Percentiles rank a stretch among this genome's conserved stretches.
phyloP scores from a whole-genome alignment of 139 green algal species.

The Zygnema cylindricum region DNA sequence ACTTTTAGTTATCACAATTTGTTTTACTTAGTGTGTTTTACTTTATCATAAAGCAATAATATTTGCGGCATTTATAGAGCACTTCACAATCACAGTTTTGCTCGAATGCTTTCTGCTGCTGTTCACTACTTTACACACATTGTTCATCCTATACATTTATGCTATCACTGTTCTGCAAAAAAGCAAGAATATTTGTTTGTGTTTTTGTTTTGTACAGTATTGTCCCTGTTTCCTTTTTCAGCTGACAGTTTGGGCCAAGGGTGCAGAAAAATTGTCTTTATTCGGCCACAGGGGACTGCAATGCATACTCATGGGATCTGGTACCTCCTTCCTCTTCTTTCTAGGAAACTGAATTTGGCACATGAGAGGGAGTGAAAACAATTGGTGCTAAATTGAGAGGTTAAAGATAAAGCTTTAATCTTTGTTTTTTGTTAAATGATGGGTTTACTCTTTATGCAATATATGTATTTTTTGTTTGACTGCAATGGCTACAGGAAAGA shows the following conservation, averaged over 20 bases:
- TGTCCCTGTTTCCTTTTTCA: not conserved
- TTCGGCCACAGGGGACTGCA: not conserved
- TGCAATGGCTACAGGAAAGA: too few relatives aligned
- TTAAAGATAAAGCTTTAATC: too few relatives aligned
- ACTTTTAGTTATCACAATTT: too few relatives aligned
- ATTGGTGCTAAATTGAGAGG: too few relatives aligned
- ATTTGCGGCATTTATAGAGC: too few relatives aligned
- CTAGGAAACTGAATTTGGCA: too few relatives aligned
- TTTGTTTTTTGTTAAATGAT: too few relatives aligned
- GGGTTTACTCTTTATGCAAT: too few relatives aligned
- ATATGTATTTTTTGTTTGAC: too few relatives aligned
- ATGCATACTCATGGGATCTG: constrained; percentile 18
- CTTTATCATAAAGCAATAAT: too few relatives aligned
- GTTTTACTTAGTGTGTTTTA: too few relatives aligned
- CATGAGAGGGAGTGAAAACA: too few relatives aligned
- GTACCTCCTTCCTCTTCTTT: not conserved
- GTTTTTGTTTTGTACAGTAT: not conserved
- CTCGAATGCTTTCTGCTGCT: not conserved
- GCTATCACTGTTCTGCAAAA: not conserved
- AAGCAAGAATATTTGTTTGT: not conserved
- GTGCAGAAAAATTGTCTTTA: not conserved
- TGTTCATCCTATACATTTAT: not conserved
- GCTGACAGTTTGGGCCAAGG: not conserved
- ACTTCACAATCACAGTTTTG: not conserved
- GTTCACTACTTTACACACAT: not conserved